A percentile compares a stretch with the other conserved stretches of the same genome.
Evolutionary conservation across 352 stramenopile genomes (phyloP).

Genomic region (Saprolegnia diclina): DNA sequence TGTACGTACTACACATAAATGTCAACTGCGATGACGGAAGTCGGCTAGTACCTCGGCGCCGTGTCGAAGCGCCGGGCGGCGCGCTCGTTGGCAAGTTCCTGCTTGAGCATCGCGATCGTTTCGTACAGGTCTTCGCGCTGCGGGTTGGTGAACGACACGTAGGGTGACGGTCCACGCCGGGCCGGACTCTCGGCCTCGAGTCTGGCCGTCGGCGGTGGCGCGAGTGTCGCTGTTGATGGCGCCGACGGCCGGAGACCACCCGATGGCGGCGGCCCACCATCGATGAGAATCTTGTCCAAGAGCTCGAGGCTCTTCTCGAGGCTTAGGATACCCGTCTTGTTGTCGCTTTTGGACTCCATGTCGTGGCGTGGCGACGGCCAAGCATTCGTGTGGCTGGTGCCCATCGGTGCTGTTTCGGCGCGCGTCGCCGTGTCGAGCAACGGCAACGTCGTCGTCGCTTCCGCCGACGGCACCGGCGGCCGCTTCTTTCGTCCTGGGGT

Average conservation of each 20-base stretch:
- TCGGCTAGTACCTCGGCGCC: background rate
- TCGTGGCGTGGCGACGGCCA: constrained; percentile 15
- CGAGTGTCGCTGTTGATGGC: background rate
- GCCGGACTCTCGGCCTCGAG: background rate
- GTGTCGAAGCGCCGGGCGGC: background rate
- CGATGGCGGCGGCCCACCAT: constrained; percentile 7
- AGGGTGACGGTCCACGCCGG: background rate
- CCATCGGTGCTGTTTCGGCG: constrained; percentile 13
- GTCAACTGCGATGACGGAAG: background rate
- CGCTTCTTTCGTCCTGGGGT: background rate
- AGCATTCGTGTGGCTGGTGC: background rate
- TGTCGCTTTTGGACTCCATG: background rate
- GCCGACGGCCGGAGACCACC: background rate
- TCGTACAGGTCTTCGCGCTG: constrained; percentile 27
- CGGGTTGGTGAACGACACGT: background rate
- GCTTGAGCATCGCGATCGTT: constrained; percentile 19
- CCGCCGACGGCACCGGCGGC: background rate
- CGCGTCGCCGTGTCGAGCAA: constrained; percentile 8
- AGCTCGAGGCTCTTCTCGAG: constrained; percentile 27
- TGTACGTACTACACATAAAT: background rate
- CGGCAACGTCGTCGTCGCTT: constrained; percentile 14
- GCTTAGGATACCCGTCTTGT: constrained; percentile 6
- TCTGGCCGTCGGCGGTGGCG: background rate
- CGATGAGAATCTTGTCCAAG: constrained; percentile 23
- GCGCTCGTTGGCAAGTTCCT: constrained; percentile 20